Evolutionary conservation across 2,329 filamentous ascomycete genomes (phyloP), one percentile per base, ranked within the genome.

Genomic region (Lachnellula occidentalis): DNA sequence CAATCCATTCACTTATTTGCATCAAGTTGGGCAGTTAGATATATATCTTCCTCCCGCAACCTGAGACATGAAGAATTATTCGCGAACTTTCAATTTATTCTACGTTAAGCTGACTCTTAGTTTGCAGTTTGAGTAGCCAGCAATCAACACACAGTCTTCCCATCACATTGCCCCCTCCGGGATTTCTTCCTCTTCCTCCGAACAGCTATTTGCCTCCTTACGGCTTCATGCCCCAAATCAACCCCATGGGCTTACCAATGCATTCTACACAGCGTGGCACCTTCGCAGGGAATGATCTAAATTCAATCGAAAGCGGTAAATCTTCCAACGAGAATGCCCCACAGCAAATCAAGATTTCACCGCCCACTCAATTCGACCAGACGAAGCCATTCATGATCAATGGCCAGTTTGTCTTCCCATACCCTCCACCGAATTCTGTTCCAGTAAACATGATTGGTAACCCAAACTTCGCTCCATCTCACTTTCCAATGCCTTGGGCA

Each of bases 381-480:
- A 65, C 59, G 7, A 67, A 64, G 51, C 68, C 68, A 42, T 70
- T 69, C 56, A 55, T 65, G 50, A 61, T 63, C 56, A 67, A 68
- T 50, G 67, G 67, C 15, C 65, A 70, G 36, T 21, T 67, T 34
- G 58, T 69, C 27, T 67, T 67, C 54, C 67, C 68, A 14, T 62
- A 64, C 17, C 60, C 60, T 50, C 61, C 65, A 27, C 53, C 55
- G 31, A 57, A 59, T 36, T 49, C 59, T 24, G 54, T 63, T 43
- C 55, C 65, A 41, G 34, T 67, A n/a, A 58, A 62, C 19, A 58
- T 65, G 24, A 45, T 68, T 48, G 64, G 66, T 17, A 66, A 62
- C 49, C 58, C 60, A 17, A 58, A 54, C 43, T 62, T 59, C 45
- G 37, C 58, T 41, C 62, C 60, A 24, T 31, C 57, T 47, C 57